These are phyloP conservation scores for Hemileccinum impolitum DNA, from an alignment of 768 basidiomycete genomes.

Conservation along the genomic window DNA sequence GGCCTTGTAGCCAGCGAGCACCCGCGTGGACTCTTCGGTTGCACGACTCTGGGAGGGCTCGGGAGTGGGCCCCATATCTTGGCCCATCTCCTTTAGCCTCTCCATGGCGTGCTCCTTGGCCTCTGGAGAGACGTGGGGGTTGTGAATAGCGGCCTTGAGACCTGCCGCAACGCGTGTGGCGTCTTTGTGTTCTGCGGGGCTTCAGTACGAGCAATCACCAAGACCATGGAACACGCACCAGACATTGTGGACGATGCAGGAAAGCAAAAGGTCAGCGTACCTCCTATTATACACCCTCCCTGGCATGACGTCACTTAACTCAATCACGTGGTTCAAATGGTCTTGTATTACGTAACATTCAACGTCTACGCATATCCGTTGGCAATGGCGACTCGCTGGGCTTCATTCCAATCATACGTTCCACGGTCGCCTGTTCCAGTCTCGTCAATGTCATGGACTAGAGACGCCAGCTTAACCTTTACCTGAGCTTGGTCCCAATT, in stretches of 20 bases:
- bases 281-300: conserved; percentile 1
- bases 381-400: conserved; percentile 26
- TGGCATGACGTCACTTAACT: conserved; percentile 11
- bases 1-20: conserved; percentile 49
- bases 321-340: conserved; percentile 11
- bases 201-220: neutral
- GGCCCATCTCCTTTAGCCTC: conserved; percentile 41
- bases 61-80: conserved; percentile 7
- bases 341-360: conserved; percentile 3
- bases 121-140: conserved; percentile 54
- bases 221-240: conserved; percentile 3
- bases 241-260: conserved; percentile 9
- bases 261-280: neutral
- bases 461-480: neutral
- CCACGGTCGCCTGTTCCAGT: conserved; percentile 44
- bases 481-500: conserved; percentile 76
- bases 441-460: neutral
- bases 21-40: conserved; percentile 13
- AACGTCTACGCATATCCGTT: conserved; percentile 28
- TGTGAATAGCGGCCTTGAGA: conserved; percentile 55
- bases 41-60: too few species aligned
- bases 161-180: conserved; percentile 50
- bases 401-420: conserved; percentile 46
- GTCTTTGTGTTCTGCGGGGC: conserved; percentile 36
- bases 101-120: conserved; percentile 49